A percentile compares a stretch with the other conserved stretches of the same genome.
These are phyloP conservation scores for Trichopus zeylanicus DNA, from an alignment of 116 monocot species.

Conservation along the genomic window DNA sequence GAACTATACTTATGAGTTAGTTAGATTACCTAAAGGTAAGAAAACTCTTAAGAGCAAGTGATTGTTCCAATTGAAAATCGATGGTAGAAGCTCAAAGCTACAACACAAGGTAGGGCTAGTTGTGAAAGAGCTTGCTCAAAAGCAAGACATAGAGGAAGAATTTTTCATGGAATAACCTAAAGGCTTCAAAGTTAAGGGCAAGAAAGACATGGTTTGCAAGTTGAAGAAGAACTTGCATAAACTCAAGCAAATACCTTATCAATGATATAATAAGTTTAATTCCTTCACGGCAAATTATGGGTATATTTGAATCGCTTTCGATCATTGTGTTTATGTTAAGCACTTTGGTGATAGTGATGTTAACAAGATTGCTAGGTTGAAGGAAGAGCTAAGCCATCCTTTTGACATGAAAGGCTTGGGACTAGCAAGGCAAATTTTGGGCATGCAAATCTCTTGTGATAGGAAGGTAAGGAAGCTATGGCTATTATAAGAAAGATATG, in stretches of 20 bases:
- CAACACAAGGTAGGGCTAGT: not conserved
- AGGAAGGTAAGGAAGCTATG: no score
- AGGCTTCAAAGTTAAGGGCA: not conserved
- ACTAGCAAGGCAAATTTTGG: no score
- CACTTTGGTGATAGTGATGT: not conserved
- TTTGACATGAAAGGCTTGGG: conserved; percentile 5
- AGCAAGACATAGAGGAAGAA: not conserved
- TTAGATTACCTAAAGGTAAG: not conserved
- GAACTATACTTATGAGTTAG: conserved; percentile 3
- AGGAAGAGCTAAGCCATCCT: not conserved
- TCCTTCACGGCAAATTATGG: not conserved
- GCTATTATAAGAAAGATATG: no score
- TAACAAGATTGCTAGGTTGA: not conserved
- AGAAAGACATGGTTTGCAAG: conserved; percentile 4
- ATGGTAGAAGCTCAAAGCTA: not conserved
- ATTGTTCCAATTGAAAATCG: not conserved
- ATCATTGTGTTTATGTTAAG: conserved; percentile 1
- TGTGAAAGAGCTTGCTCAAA: conserved; percentile 1
- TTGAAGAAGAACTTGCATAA: conserved; percentile 4
- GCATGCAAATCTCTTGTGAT: no score
- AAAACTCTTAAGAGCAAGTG: conserved; percentile 1
- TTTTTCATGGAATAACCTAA: conserved; percentile 3
- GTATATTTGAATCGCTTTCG: not conserved
- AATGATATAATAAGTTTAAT: conserved; percentile 9
- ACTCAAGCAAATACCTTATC: not conserved